Evolutionary conservation across 2,329 filamentous ascomycete genomes (phyloP).

Genomic region (Colletotrichum sp.): DNA sequence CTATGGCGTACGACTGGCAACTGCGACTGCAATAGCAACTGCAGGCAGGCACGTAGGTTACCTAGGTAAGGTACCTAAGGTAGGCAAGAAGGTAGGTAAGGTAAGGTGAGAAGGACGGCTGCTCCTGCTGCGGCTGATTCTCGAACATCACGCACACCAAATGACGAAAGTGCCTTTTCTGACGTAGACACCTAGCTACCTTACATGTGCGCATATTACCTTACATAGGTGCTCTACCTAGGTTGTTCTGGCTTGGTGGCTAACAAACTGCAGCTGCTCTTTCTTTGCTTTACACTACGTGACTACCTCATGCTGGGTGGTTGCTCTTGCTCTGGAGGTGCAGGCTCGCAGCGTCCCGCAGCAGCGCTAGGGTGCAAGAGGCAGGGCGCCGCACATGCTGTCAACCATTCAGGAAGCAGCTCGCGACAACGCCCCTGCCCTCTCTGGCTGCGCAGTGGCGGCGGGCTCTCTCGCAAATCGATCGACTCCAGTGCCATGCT

Average conservation of each 20-base stretch:
- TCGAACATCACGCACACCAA: not conserved
- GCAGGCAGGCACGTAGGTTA: not conserved
- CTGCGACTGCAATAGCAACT: not conserved
- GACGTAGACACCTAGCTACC: not conserved
- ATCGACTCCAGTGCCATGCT: constrained; percentile 5
- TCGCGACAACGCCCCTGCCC: constrained; percentile 11
- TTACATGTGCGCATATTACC: not conserved
- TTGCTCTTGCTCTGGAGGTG: not conserved
- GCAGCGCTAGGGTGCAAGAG: constrained; percentile 12
- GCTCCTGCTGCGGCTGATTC: not conserved
- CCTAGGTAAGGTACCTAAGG: too few relatives aligned
- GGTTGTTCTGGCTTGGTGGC: not conserved
- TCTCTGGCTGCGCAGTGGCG: not conserved
- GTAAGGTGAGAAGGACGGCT: not conserved
- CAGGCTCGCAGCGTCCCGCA: constrained; percentile 10
- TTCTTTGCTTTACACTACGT: not conserved
- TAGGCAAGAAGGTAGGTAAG: too few relatives aligned
- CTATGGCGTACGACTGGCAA: not conserved
- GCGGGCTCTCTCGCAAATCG: constrained; percentile 2
- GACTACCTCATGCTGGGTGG: not conserved
- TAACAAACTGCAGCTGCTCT: not conserved
- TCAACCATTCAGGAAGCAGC: not conserved
- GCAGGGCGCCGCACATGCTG: not conserved
- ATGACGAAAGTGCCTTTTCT: not conserved
- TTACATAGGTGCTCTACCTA: not conserved